Evolutionary conservation across 2,329 filamentous ascomycete species (phyloP).

Genomic region (Colletotrichum karsti): DNA sequence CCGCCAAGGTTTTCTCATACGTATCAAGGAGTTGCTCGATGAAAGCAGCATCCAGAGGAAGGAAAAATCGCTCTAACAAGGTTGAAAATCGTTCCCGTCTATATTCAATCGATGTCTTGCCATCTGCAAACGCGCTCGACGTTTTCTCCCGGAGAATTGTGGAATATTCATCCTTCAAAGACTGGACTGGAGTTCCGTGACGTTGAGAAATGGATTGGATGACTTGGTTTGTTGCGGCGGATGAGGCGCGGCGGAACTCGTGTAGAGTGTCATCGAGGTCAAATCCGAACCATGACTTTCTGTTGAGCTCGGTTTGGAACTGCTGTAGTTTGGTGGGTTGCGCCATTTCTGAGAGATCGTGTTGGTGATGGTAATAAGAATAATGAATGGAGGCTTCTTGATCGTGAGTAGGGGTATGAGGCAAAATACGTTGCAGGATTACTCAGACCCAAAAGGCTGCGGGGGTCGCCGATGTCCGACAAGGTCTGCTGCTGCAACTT

Average conservation of each 20-base stretch:
- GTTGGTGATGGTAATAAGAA: no score
- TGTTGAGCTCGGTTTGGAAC: neutral
- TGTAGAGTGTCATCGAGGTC: conserved; percentile 59
- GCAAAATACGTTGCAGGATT: no score
- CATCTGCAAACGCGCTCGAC: conserved; percentile 50
- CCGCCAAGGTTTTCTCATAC: conserved; percentile 41
- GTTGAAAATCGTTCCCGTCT: conserved; percentile 46
- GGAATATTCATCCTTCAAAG: conserved; percentile 38
- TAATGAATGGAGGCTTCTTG: no score
- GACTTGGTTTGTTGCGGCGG: conserved; percentile 40
- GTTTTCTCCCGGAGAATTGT: conserved; percentile 44
- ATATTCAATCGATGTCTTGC: conserved; percentile 52
- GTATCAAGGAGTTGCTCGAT: conserved; percentile 32
- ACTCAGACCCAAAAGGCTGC: no score
- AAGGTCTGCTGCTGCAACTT: no score
- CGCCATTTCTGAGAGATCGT: no score
- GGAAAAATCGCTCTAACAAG: conserved; percentile 38
- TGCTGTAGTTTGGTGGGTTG: neutral
- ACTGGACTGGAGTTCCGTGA: conserved; percentile 18
- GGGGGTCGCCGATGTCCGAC: no score
- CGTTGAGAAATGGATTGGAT: conserved; percentile 39
- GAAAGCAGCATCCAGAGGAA: conserved; percentile 29
- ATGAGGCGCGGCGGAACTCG: conserved; percentile 51
- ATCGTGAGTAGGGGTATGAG: no score
- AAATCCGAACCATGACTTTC: conserved; percentile 49